phyloP scores from a whole-genome alignment of 371 early-diverging fungal genomes.

The Rozella allomycis region DNA sequence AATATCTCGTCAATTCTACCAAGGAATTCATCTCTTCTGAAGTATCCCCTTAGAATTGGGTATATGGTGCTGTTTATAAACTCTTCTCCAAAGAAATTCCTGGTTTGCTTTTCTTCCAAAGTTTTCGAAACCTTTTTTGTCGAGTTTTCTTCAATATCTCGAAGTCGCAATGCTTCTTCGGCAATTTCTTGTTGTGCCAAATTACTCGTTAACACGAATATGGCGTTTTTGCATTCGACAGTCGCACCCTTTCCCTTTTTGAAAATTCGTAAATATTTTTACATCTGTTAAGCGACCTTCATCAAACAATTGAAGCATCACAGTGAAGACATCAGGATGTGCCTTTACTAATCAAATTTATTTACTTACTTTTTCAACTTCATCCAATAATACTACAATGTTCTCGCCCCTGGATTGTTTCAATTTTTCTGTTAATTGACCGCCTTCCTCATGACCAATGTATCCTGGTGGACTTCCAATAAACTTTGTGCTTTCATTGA shows the following conservation, averaged over 20 bases:
- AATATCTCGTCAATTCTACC: constrained; percentile 37
- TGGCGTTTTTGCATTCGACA: constrained; percentile 34
- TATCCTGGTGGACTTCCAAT: constrained; percentile 48
- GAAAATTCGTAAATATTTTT: no score
- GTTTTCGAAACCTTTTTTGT: no score
- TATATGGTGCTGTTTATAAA: constrained; percentile 31
- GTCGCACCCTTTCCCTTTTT: no score
- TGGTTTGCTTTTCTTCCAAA: constrained; percentile 14
- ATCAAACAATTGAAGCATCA: constrained; percentile 43
- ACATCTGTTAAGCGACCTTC: constrained; percentile 49
- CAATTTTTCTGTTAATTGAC: constrained; percentile 40
- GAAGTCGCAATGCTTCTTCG: constrained; percentile 26
- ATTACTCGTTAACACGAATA: constrained; percentile 48
- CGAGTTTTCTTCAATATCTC: no score
- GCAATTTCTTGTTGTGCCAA: constrained; percentile 42
- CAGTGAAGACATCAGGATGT: constrained; percentile 36
- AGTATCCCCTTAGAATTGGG: constrained; percentile 32
- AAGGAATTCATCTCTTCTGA: constrained; percentile 33
- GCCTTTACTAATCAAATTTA: no score
- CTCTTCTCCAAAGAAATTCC: constrained; percentile 2
- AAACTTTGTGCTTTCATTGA: constrained; percentile 23
- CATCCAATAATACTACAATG: constrained; percentile 17
- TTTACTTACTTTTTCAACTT: no score
- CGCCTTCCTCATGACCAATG: constrained; percentile 44
- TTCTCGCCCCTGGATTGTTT: constrained; percentile 31